A percentile compares a stretch with the other conserved stretches of the same genome.
Evolutionary conservation across 2,329 filamentous ascomycete species (phyloP).

Genomic region (Cercospora beticola): DNA sequence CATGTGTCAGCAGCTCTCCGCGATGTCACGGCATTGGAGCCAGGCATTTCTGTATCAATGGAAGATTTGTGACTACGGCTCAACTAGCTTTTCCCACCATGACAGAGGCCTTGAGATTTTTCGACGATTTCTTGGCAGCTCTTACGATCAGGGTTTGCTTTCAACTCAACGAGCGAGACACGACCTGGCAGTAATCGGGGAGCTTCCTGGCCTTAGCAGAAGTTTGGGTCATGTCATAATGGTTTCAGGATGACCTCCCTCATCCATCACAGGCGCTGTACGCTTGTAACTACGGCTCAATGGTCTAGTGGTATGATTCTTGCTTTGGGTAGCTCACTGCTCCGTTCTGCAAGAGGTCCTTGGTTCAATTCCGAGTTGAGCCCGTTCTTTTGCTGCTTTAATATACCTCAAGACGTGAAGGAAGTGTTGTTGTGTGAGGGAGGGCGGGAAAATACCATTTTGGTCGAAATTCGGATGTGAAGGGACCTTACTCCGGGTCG

Average conservation of each 20-base stretch:
- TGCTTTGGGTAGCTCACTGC: not conserved
- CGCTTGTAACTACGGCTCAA: not conserved
- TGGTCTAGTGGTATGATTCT: not conserved
- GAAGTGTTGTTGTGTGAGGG: not conserved
- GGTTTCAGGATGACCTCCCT: accelerated
- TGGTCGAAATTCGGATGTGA: not conserved
- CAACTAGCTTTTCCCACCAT: not conserved
- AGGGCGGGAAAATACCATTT: not conserved
- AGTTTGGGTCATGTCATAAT: no score
- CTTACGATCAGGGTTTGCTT: not conserved
- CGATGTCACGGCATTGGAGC: not conserved
- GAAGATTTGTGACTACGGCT: not conserved
- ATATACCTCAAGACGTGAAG: not conserved
- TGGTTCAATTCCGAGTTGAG: not conserved
- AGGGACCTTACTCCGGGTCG: not conserved
- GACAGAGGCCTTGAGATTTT: not conserved
- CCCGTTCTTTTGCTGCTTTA: not conserved
- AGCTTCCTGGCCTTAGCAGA: not conserved
- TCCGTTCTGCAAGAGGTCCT: not conserved
- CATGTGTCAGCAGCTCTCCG: not conserved
- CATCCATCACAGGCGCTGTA: not conserved
- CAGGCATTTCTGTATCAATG: no score
- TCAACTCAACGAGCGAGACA: not conserved
- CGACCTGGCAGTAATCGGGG: not conserved
- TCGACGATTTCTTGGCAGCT: not conserved